Percentiles rank a stretch among this genome's conserved stretches.
phyloP scores from a whole-genome alignment of 202 grass and related monocot genomes.

The Zizania palustris region DNA sequence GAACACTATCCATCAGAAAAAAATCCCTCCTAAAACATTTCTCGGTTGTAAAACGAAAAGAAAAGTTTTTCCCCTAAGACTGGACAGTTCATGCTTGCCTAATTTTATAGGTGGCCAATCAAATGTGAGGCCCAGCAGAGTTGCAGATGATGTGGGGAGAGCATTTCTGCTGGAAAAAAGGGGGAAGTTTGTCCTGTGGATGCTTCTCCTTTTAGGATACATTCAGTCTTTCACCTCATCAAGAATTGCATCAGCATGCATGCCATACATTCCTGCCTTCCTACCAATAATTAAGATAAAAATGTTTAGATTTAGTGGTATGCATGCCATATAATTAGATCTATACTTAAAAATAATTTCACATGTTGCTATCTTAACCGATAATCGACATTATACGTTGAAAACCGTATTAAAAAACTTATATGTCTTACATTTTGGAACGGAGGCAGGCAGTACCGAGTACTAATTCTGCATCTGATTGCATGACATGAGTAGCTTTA shows the following conservation, averaged over 20 bases:
- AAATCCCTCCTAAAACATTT: neutral
- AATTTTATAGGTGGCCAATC: neutral
- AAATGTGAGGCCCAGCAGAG: neutral
- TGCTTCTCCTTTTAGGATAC: neutral
- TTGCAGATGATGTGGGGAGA: neutral
- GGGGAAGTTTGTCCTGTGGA: slow-evolving; percentile 3
- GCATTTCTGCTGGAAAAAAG: slow-evolving; percentile 1
- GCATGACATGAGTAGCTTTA: slow-evolving; percentile 28
- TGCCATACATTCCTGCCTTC: neutral
- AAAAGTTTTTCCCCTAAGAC: neutral
- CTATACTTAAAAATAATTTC: no score
- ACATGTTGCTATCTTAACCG: no score
- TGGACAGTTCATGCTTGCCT: neutral
- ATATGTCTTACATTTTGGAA: no score
- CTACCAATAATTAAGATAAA: neutral
- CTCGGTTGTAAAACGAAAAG: neutral
- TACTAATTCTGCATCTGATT: slow-evolving; percentile 29
- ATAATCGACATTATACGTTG: no score
- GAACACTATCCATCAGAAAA: no score
- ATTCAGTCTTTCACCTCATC: neutral
- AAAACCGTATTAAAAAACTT: no score
- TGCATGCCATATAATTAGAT: no score
- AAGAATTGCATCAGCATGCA: slow-evolving; percentile 19
- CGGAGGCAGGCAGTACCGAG: neutral
- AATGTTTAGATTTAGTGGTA: no score